These are phyloP conservation scores for Phytophthora cajani DNA, from an alignment of 352 stramenopile genomes.

Conservation along the genomic window DNA sequence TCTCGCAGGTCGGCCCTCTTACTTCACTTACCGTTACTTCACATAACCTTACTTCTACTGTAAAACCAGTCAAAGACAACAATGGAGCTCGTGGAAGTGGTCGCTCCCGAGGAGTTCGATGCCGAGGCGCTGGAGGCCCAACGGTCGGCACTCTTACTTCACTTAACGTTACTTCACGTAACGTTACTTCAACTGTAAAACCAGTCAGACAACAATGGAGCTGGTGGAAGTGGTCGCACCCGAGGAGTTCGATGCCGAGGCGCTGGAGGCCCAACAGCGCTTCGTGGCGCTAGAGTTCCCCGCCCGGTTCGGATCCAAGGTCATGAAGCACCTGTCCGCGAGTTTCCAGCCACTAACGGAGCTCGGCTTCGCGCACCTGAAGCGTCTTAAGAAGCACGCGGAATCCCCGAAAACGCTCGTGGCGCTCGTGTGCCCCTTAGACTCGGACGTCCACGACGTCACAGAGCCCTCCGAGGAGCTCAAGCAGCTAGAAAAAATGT, in stretches of 20 bases:
- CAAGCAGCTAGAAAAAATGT: constrained; percentile 38
- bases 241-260: constrained; percentile 29
- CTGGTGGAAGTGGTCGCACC: constrained; percentile 52
- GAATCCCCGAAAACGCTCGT: constrained; percentile 44
- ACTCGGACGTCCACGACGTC: constrained; percentile 9
- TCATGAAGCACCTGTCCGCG: constrained; percentile 67
- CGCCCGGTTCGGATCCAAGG: constrained; percentile 59
- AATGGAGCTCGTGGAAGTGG: constrained; percentile 57
- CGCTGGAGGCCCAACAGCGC: constrained; percentile 57
- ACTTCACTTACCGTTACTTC: background rate
- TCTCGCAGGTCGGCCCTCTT: constrained; percentile 15
- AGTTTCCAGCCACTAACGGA: constrained; percentile 63
- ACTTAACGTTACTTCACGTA: background rate
- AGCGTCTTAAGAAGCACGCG: constrained; percentile 84
- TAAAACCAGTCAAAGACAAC: constrained; percentile 4
- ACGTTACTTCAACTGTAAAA: background rate
- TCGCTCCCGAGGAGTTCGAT: constrained; percentile 28
- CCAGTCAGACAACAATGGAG: constrained; percentile 29
- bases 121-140: constrained; percentile 47
- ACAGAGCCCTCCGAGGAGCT: constrained; percentile 27
- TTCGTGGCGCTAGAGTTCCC: constrained; percentile 82
- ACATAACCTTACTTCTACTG: background rate
- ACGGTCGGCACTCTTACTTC: constrained; percentile 16
- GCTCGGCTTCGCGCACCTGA: constrained; percentile 79
- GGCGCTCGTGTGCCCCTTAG: constrained; percentile 57